These are phyloP conservation scores for Imleria badia DNA, from an alignment of 768 basidiomycete genomes.

Conservation along the genomic window DNA sequence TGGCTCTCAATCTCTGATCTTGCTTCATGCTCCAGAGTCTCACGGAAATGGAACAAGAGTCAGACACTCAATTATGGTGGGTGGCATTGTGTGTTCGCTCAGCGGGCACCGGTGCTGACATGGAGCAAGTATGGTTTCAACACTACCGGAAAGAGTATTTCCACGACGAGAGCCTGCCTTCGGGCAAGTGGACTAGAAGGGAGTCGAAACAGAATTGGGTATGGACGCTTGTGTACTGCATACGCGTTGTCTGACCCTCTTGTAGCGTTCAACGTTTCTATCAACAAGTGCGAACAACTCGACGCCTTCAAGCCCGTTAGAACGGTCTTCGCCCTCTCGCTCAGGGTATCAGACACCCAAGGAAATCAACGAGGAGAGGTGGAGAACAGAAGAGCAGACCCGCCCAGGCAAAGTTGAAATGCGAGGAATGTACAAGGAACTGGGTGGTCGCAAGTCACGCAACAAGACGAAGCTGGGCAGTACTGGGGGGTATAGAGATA, in stretches of 20 bases:
- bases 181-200: conserved; percentile 88
- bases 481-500: conserved; percentile 63
- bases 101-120: conserved; percentile 7
- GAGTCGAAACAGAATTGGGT: conserved; percentile 97
- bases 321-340: conserved; percentile 47
- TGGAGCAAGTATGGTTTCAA: conserved; percentile 83
- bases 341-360: conserved; percentile 77
- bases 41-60: conserved; percentile 83
- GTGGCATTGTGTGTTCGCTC: conserved; percentile 10
- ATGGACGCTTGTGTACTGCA: conserved; percentile 8
- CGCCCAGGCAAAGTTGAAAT: conserved; percentile 78
- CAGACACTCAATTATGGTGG: conserved; percentile 90
- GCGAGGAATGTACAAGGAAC: conserved; percentile 88
- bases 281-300: conserved; percentile 42
- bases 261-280: conserved; percentile 51
- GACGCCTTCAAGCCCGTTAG: conserved; percentile 43
- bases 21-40: conserved; percentile 76
- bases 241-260: conserved; percentile 1
- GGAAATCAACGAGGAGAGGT: conserved; percentile 76
- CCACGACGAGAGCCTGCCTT: conserved; percentile 72
- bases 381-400: conserved; percentile 53
- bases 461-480: conserved; percentile 74
- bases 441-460: conserved; percentile 80
- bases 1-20: conserved; percentile 62
- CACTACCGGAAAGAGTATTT: conserved; percentile 87